These are phyloP conservation scores for Irpex lacteus DNA, from an alignment of 1,284 basidiomycete genomes.

Conservation along the genomic window DNA sequence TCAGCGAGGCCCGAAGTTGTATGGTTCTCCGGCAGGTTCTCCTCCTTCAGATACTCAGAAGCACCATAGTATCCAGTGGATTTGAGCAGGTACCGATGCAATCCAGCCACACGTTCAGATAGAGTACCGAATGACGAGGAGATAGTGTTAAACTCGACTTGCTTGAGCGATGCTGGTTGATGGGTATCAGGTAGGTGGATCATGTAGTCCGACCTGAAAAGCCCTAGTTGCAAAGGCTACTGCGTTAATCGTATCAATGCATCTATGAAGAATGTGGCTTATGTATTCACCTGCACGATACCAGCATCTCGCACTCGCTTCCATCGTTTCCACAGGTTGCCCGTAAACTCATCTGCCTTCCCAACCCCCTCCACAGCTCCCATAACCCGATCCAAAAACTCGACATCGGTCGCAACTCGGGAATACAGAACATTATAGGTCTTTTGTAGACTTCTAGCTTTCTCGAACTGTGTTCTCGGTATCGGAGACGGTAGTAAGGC, in stretches of 20 bases:
- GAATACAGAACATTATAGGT: slow-evolving; percentile 88
- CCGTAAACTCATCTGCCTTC: slow-evolving; percentile 86
- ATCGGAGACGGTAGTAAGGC: slow-evolving; percentile 67
- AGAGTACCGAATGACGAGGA: slow-evolving; percentile 89
- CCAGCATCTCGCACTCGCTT: slow-evolving; percentile 65
- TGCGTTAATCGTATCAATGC: background rate
- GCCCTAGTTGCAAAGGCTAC: slow-evolving; percentile 82
- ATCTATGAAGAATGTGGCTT: background rate
- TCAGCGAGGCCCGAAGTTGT: slow-evolving; percentile 69
- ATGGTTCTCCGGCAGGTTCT: slow-evolving; percentile 74
- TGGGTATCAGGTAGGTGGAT: slow-evolving; percentile 58
- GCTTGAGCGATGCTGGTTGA: slow-evolving; percentile 65
- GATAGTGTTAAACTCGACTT: slow-evolving; percentile 99
- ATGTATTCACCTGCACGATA: slow-evolving; percentile 38
- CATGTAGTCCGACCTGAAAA: slow-evolving; percentile 97
- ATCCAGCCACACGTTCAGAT: slow-evolving; percentile 67
- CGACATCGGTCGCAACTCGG: slow-evolving; percentile 75
- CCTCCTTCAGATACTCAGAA: slow-evolving; percentile 51
- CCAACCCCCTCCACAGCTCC: slow-evolving; percentile 73
- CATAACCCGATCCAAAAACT: slow-evolving; percentile 83
- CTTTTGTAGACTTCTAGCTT: slow-evolving; percentile 68
- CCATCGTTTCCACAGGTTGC: slow-evolving; percentile 86
- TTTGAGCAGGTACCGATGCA: slow-evolving; percentile 66
- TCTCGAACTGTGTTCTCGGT: slow-evolving; percentile 70
- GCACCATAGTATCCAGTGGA: slow-evolving; percentile 65